These are phyloP conservation scores for Chaetomiaceae sp. DNA, from an alignment of 2,329 filamentous ascomycete genomes.

Conservation along the genomic window DNA sequence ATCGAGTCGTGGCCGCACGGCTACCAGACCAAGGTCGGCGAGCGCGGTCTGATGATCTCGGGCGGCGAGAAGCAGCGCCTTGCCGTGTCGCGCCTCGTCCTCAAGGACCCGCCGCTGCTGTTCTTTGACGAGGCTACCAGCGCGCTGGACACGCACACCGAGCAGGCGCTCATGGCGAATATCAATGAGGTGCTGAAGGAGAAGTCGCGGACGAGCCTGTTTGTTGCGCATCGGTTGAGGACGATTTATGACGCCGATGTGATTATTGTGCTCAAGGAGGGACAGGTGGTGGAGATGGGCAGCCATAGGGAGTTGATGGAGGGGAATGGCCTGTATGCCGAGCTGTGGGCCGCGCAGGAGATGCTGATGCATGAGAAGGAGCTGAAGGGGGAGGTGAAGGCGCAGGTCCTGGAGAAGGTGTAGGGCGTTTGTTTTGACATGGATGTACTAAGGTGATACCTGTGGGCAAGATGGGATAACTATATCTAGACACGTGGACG, in stretches of 20 bases:
- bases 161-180: conserved; percentile 83
- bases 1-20: conserved; percentile 78
- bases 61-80: conserved; percentile 91
- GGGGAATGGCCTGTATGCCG: conserved; percentile 72
- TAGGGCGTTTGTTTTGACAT: not conserved
- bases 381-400: not conserved
- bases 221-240: conserved; percentile 83
- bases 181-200: conserved; percentile 90
- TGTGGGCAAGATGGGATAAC: too few relatives aligned
- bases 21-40: conserved; percentile 86
- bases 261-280: conserved; percentile 85
- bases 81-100: conserved; percentile 73
- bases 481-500: too few relatives aligned
- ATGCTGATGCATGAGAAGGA: conserved; percentile 17
- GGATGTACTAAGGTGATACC: not conserved
- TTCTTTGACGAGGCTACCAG: conserved; percentile 97
- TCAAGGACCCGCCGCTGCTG: conserved; percentile 84
- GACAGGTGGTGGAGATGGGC: conserved; percentile 79
- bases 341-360: conserved; percentile 66
- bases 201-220: conserved; percentile 83
- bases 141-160: conserved; percentile 87
- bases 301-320: conserved; percentile 82
- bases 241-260: conserved; percentile 91
- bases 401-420: too few relatives aligned
- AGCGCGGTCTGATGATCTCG: conserved; percentile 94